Conservation (phyloP, 2,329 filamentous ascomycete species). For the Colletotrichum tanaceti region DNA sequence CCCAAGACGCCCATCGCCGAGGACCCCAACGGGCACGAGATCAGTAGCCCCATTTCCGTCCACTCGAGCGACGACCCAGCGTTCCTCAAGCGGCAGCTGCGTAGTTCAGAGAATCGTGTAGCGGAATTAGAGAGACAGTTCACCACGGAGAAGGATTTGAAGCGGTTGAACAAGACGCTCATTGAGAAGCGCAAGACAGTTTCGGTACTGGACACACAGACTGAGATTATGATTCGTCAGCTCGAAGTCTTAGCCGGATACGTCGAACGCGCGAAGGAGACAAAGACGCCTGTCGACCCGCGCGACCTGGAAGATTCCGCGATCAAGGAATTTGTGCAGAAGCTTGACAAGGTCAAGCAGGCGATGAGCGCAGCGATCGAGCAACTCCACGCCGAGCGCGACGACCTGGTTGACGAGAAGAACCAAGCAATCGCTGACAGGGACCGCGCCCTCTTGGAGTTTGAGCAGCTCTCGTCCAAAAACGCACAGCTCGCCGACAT, state of each 20-base stretch:
- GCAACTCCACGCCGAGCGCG: slow-evolving; percentile 75
- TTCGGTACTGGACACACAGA: slow-evolving; percentile 91
- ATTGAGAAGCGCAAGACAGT: slow-evolving; percentile 96
- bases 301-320: slow-evolving; percentile 87
- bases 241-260: slow-evolving; percentile 90
- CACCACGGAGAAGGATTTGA: slow-evolving; percentile 71
- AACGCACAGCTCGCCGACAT: slow-evolving; percentile 94
- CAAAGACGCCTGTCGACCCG: slow-evolving; percentile 82
- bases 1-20: slow-evolving; percentile 74
- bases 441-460: slow-evolving; percentile 93
- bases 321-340: slow-evolving; percentile 90
- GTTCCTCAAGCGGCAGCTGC: slow-evolving; percentile 78
- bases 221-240: slow-evolving; percentile 94
- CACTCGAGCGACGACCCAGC: slow-evolving; percentile 73
- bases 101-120: slow-evolving; percentile 84
- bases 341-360: slow-evolving; percentile 71
- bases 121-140: slow-evolving; percentile 88
- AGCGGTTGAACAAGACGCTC: slow-evolving; percentile 86
- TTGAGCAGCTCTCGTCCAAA: slow-evolving; percentile 93
- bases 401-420: slow-evolving; percentile 86
- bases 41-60: slow-evolving; percentile 78
- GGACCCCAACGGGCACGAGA: slow-evolving; percentile 62
- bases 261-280: slow-evolving; percentile 86
- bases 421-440: slow-evolving; percentile 84
- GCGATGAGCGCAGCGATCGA: slow-evolving; percentile 69